Conservation (phyloP, 106 monocot genomes). For the Acorus calamus region DNA sequence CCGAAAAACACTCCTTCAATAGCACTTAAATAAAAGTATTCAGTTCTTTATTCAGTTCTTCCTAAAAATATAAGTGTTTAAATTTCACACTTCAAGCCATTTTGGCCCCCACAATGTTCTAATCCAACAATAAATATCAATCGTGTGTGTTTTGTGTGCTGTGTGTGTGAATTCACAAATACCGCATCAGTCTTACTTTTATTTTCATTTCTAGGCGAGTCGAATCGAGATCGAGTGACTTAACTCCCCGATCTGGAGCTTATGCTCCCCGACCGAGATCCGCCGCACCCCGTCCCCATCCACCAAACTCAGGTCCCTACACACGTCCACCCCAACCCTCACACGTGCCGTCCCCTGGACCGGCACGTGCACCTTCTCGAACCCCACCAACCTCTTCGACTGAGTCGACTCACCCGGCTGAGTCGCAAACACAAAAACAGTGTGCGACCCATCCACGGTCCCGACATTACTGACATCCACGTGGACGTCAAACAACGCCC, state of each 20-base stretch:
- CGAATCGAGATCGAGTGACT: slow-evolving; percentile 34
- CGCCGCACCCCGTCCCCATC: slow-evolving; percentile 41
- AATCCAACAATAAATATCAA: too few relatives aligned
- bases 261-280: slow-evolving; percentile 66
- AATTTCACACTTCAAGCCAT: too few relatives aligned
- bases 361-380: slow-evolving; percentile 57
- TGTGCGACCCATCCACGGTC: slow-evolving; percentile 35
- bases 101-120: too few relatives aligned
- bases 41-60: too few relatives aligned
- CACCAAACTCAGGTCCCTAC: slow-evolving; percentile 52
- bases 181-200: too few relatives aligned
- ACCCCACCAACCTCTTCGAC: slow-evolving; percentile 43
- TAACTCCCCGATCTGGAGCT: slow-evolving; percentile 51
- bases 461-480: slow-evolving; percentile 54
- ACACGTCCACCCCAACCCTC: slow-evolving; percentile 48
- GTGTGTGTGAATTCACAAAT: too few relatives aligned
- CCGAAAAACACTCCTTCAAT: too few relatives aligned
- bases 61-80: too few relatives aligned
- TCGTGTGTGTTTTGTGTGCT: too few relatives aligned
- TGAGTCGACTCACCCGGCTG: slow-evolving; percentile 23
- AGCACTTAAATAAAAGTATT: too few relatives aligned
- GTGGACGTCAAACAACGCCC: slow-evolving; percentile 28
- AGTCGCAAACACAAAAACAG: slow-evolving; percentile 39
- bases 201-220: too few relatives aligned
- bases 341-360: slow-evolving; percentile 19